These are phyloP conservation scores for Haplosporangium gracile DNA, from an alignment of 192 early-diverging fungal genomes.

Conservation along the genomic window DNA sequence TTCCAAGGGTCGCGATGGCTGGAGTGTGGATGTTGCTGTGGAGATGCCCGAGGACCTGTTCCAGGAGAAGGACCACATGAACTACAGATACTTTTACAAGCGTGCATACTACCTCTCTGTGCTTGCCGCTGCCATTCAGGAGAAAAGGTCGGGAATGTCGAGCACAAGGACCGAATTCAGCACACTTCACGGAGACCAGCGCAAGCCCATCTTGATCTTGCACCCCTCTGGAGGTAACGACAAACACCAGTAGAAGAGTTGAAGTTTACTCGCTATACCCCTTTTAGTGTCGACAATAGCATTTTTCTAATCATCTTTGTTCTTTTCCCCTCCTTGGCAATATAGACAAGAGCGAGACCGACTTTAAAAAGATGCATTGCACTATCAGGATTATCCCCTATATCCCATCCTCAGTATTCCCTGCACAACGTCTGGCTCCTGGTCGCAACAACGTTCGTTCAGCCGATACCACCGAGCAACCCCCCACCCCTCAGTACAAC, in stretches of 20 bases:
- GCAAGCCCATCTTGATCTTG: slow-evolving; percentile 74
- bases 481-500: slow-evolving; percentile 93
- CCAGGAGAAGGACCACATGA: slow-evolving; percentile 94
- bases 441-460: slow-evolving; percentile 86
- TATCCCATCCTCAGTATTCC: slow-evolving; percentile 74
- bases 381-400: slow-evolving; percentile 86
- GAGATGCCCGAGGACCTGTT: slow-evolving; percentile 92
- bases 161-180: slow-evolving; percentile 65
- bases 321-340: background rate
- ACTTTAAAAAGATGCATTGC: slow-evolving; percentile 77
- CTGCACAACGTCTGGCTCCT: slow-evolving; percentile 80
- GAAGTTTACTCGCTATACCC: background rate
- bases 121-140: slow-evolving; percentile 69
- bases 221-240: slow-evolving; percentile 64
- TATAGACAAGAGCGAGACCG: slow-evolving; percentile 67
- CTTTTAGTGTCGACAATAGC: background rate
- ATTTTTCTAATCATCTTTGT: background rate
- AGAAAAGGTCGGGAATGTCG: slow-evolving; percentile 63
- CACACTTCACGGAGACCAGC: slow-evolving; percentile 70
- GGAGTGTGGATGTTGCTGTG: slow-evolving; percentile 91
- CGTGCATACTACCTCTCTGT: slow-evolving; percentile 92
- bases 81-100: slow-evolving; percentile 96
- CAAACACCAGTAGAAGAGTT: background rate
- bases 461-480: slow-evolving; percentile 55
- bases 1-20: slow-evolving; percentile 65